Conservation (phyloP, 129 eudicot genomes). For the Centella asiatica region DNA sequence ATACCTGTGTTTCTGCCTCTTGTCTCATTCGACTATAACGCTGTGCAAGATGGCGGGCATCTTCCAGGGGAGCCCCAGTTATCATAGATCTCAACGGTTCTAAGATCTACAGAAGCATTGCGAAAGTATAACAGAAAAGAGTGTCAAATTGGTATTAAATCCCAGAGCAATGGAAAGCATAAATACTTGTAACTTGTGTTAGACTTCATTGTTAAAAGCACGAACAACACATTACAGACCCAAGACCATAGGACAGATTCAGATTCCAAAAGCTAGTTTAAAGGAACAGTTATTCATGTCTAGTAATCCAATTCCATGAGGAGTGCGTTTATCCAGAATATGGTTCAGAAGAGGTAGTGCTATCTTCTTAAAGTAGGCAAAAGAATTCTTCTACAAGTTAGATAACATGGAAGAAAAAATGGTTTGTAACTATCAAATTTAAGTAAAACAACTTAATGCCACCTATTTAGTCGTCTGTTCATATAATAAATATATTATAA, state of each 20-base stretch:
- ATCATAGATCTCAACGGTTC: slow-evolving; percentile 95
- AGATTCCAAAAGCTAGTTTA: neutral
- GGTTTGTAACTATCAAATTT: too few relatives aligned
- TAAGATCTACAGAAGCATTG: slow-evolving; percentile 36
- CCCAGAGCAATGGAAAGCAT: neutral
- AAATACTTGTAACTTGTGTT: neutral
- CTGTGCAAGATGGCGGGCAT: slow-evolving; percentile 99
- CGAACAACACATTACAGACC: neutral
- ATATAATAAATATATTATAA: too few relatives aligned
- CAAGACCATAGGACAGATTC: neutral
- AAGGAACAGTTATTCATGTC: too few relatives aligned
- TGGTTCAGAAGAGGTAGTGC: too few relatives aligned
- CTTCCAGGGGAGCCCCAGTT: slow-evolving; percentile 86
- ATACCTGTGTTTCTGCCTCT: slow-evolving; percentile 97
- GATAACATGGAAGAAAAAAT: too few relatives aligned
- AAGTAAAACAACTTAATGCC: too few relatives aligned
- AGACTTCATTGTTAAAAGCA: neutral
- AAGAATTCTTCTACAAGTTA: too few relatives aligned
- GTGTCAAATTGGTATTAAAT: neutral
- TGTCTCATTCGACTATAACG: slow-evolving; percentile 96
- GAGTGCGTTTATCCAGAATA: too few relatives aligned
- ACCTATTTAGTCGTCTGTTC: neutral
- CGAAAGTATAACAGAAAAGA: neutral
- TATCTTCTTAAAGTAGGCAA: too few relatives aligned
- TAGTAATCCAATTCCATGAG: neutral